Base-by-base conservation (phyloP, 768 basidiomycete species). In the Candolleomyces eurysporus region DNA sequence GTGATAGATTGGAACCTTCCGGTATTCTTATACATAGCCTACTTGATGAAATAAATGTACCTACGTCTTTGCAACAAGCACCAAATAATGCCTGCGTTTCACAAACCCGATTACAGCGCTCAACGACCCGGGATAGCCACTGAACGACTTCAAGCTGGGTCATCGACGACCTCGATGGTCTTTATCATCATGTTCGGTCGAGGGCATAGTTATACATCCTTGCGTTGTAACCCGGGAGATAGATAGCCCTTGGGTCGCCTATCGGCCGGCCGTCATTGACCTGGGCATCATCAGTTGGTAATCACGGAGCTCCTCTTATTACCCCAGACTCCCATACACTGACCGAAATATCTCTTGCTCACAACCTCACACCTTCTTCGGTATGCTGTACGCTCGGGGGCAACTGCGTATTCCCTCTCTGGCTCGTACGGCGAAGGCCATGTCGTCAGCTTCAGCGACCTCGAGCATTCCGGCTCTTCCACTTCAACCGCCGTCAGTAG, bases 401-500 rank as follows among this genome's bases (percentile, higher is more conserved):
- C 63, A 62, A 58, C 70, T 71, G 45, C 65, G 64, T 62, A n/a
- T 72, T 50, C 62, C 67, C 56, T 66, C 66, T 54, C 63, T 68
- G 55, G 61, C 63, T 57, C 72, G 69, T 66, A 70, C 64, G 31
- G 64, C 70, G 64, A 69, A 78, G 51, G 64, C 75, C 46, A 78
- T 84, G 73, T 83, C 82, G 36, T 50, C 55, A 4, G 11, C 48
- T 26, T n/a, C 60, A 16, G 22, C 36, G 30, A 55, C 57, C 8
- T 75, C 76, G 13, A 66, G 72, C 57, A 58, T 71, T 21, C 66
- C 75, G 8, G 58, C 78, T 19, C 76, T 92, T 19, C 84, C 86
- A 6, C 73, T 90, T 21, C 78, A 82, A 57, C 82, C 85, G 1
- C 91, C 86, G 3, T 79, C 87, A 10, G 65, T 75, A 1, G 76